These are phyloP conservation scores for Exidia glandulosa DNA, from an alignment of 768 basidiomycete species.

Conservation along the genomic window DNA sequence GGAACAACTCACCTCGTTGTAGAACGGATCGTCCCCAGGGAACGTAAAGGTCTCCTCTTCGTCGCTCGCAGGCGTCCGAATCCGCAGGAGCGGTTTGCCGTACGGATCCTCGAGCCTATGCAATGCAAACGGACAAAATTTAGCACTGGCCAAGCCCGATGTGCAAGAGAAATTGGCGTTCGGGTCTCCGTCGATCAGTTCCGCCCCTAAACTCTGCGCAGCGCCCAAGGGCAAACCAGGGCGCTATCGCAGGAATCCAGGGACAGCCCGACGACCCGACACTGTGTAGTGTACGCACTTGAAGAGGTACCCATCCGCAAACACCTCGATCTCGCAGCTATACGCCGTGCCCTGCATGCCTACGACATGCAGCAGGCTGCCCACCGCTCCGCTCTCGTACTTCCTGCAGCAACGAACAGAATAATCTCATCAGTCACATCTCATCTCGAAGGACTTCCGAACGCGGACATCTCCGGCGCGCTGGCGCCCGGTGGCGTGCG, in stretches of 20 bases:
- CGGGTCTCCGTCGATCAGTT: too few species aligned
- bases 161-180: neutral
- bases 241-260: neutral
- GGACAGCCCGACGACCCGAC: neutral
- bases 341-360: constrained; percentile 89
- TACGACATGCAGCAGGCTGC: constrained; percentile 81
- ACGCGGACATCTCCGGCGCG: neutral
- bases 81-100: constrained; percentile 76
- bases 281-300: constrained; percentile 38
- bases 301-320: constrained; percentile 83
- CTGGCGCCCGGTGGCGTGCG: too few species aligned
- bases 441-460: neutral
- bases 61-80: constrained; percentile 78
- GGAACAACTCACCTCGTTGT: constrained; percentile 55
- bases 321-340: constrained; percentile 89
- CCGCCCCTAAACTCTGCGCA: too few species aligned
- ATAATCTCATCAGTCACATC: neutral
- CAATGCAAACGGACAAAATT: neutral
- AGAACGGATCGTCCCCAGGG: constrained; percentile 83
- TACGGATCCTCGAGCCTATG: constrained; percentile 82
- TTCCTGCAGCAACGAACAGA: constrained; percentile 48
- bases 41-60: constrained; percentile 59
- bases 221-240: too few species aligned
- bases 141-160: neutral
- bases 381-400: constrained; percentile 90